Evolutionary conservation across 176 grass and related monocot species (phyloP), one percentile per base, ranked within the genome.

Genomic region (Oryza coarctata): DNA sequence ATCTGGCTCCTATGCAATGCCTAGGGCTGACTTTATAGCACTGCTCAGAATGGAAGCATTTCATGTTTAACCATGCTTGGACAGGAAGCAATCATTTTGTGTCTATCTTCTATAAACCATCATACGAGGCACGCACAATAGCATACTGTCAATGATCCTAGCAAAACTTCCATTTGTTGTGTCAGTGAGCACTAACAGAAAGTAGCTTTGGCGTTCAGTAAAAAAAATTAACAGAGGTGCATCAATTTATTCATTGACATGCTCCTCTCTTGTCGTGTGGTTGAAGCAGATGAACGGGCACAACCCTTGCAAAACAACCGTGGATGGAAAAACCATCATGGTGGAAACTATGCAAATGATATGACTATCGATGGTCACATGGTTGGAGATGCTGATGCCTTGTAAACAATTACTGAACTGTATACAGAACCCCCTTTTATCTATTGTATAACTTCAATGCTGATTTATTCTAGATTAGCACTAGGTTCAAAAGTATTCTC

Each of bases 291-390:
- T 38, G 88, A 68, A 2, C 83, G 72, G 18, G 83, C 58, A 49
- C 79, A 79, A 60, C 64, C 86, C 17, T 64, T 83, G 63, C 80
- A 90, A 15, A 63, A 72, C 27, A 85, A 86, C 65, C 88, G 80
- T 41, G 88, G 85, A 35, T 87, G 85, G 85, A 84, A 65, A 28
- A 87, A 76, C 36, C 73, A 79, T 14, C 88, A 83, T 4, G 67
- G 35, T 7, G 71, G 69, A 63, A 72, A 60, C 68, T 85, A 76
- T 32, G 55, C 23, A 20, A 65, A 89, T 65, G 87, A 81, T 58
- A 76, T 85, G 83, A 58, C 55, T 2, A 62, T 68, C 50, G 50
- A 55, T n/a, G 50, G 50, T 22, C 50, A 55, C 50, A 55, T 55
- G 50, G 18, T 55, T 55, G 50, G 50, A n/a, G 50, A 55, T 55